Percentiles rank a stretch among this genome's conserved stretches.
Conservation (phyloP, 441 rosid species). For the Gossypium gossypioides region DNA sequence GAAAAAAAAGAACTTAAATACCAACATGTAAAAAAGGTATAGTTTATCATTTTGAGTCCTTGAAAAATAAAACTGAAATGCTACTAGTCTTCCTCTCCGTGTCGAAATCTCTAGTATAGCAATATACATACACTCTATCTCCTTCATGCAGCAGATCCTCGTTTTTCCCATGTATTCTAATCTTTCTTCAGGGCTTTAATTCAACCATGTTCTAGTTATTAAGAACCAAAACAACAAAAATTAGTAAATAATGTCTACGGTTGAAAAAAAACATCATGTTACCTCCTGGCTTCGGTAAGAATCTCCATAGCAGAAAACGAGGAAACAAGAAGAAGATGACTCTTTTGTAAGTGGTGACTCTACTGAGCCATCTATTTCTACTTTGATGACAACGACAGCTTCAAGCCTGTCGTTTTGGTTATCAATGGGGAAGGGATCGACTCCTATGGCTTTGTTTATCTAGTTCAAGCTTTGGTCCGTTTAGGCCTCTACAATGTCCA, state of each 20-base stretch:
- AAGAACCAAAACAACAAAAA: no score
- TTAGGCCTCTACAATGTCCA: slow-evolving; percentile 68
- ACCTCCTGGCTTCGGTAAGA: slow-evolving; percentile 72
- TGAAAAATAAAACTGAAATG: no score
- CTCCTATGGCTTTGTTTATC: slow-evolving; percentile 74
- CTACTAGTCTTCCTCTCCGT: no score
- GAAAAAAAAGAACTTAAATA: no score
- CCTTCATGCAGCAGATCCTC: no score
- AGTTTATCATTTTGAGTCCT: no score
- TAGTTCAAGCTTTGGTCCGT: slow-evolving; percentile 77
- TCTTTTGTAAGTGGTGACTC: slow-evolving; percentile 19
- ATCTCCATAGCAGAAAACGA: slow-evolving; percentile 53
- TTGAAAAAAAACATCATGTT: slow-evolving; percentile 40
- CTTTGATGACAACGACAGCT: slow-evolving; percentile 34
- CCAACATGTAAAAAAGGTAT: no score
- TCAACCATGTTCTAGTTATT: no score
- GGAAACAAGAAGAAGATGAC: slow-evolving; percentile 14
- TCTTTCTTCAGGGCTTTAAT: no score
- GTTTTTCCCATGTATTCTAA: no score
- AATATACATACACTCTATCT: no score
- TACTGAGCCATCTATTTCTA: slow-evolving; percentile 51
- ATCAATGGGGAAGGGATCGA: slow-evolving; percentile 87
- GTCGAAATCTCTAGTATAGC: no score
- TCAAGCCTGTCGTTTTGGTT: slow-evolving; percentile 73
- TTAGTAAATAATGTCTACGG: slow-evolving; percentile 24